Conservation (phyloP, 2,329 filamentous ascomycete species). For the Ophiocordyceps sinensis region DNA sequence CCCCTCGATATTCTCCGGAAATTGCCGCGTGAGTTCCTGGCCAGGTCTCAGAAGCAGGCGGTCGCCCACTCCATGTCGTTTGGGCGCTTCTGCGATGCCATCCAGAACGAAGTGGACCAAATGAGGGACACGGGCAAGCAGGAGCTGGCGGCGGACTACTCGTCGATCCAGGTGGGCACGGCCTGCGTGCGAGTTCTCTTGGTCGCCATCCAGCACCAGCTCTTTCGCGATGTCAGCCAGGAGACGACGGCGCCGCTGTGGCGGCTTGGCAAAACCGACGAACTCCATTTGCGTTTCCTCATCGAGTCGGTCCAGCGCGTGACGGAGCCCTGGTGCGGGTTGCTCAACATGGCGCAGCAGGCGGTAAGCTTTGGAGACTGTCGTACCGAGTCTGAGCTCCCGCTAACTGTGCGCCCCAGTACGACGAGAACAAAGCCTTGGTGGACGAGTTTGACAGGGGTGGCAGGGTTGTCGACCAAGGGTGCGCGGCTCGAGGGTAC, state of each 20-base stretch:
- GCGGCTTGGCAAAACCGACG: constrained; percentile 16
- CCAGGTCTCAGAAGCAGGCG: constrained; percentile 22
- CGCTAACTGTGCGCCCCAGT: constrained; percentile 7
- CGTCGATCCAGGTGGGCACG: constrained; percentile 16
- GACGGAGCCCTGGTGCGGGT: constrained; percentile 16
- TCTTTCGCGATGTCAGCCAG: constrained; percentile 19
- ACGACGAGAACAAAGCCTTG: constrained; percentile 14
- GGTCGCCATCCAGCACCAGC: constrained; percentile 18
- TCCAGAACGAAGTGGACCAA: constrained; percentile 14
- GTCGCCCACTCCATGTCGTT: constrained; percentile 22
- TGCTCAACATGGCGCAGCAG: constrained; percentile 14
- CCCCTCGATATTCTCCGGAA: constrained; percentile 17
- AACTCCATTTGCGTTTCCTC: constrained; percentile 16
- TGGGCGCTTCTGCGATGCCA: constrained; percentile 20
- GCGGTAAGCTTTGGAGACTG: constrained; percentile 7
- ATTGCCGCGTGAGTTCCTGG: constrained; percentile 20
- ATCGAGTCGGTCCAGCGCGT: constrained; percentile 19
- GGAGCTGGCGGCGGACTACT: constrained; percentile 15
- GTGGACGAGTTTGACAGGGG: constrained; percentile 17
- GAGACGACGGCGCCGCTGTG: constrained; percentile 22
- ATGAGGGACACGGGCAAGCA: constrained; percentile 10
- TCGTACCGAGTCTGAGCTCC: background rate
- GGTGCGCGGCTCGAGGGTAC: constrained; percentile 3
- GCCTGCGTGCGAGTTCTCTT: constrained; percentile 18
- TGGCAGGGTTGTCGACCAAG: constrained; percentile 12